Evolutionary conservation across 139 green algal genomes (phyloP), one percentile per base, ranked within the genome.

Genomic region (Chlorella sp.): DNA sequence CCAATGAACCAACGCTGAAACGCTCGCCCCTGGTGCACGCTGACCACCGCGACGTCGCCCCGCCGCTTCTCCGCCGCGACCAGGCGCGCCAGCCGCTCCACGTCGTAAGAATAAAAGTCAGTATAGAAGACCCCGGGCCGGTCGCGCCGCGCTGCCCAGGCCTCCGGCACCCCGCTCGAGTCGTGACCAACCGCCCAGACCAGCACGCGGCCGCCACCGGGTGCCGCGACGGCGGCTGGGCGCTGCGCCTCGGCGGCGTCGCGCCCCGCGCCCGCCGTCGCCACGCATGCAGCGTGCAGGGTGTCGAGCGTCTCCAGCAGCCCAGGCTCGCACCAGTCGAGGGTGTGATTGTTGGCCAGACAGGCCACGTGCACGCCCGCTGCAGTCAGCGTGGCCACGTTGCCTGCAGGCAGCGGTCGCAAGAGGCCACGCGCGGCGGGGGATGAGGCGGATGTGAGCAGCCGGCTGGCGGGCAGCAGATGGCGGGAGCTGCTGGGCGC

Each of bases 301-400:
- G 27, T 36, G 14, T 64, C 60, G 12, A 78, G 72, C 3, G 60
- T 78, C 35, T 78, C 72, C 61, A 56, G 19, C 45, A 78, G 61
- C 3, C 72, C 72, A 11, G 31, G 33, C 61, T 27, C 5, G 25
- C 62, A 33, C 72, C 72, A 78, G 60, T 78, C 72, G 25, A 65
- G 11, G 27, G 3, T 29, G 72, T 78, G 72, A 61, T 78, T 78
- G 61, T 78, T 78, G 72, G 60, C 72, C 72, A 78, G 72, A 46
- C 45, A 55, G 61, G 14, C n/a, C 12, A 78, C 60, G 5, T 78
- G 38, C 8, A 78, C 53, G 58, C 46, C 42, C 1, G 72, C 72
- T 0, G 36, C n/a, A 12, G n/a, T 62, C 19, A 78, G 38, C 23
- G 46, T 64, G 12, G 60, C 38, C 25, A 71, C 36, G 8, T 78